These are phyloP conservation scores for Tuber calosporum DNA, from an alignment of 495 filamentous ascomycete species.

Conservation along the genomic window DNA sequence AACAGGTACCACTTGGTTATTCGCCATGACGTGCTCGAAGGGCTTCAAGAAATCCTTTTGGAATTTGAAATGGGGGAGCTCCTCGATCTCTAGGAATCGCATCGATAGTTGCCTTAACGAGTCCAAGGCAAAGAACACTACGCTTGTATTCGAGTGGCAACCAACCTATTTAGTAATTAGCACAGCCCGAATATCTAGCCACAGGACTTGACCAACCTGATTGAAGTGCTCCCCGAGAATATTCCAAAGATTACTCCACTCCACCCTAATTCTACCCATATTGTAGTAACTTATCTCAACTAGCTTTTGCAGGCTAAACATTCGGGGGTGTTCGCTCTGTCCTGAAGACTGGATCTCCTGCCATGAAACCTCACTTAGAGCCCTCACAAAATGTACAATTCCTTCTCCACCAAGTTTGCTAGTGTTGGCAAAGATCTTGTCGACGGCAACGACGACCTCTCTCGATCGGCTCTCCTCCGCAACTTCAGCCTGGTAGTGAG, in stretches of 20 bases:
- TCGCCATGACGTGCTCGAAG: constrained; percentile 93
- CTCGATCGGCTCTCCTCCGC: constrained; percentile 86
- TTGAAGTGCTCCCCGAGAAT: constrained; percentile 97
- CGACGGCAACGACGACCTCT: constrained; percentile 85
- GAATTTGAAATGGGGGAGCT: constrained; percentile 97
- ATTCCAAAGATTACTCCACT: constrained; percentile 96
- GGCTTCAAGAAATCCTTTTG: constrained; percentile 99
- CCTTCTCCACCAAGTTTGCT: constrained; percentile 88
- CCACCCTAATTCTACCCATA: constrained; percentile 95
- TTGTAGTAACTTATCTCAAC: constrained; percentile 99
- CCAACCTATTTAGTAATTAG: constrained; percentile 52
- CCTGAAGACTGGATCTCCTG: constrained; percentile 97
- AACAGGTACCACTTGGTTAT: constrained; percentile 78
- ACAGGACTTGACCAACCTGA: constrained; percentile 43
- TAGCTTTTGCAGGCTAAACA: constrained; percentile 93
- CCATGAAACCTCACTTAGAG: constrained; percentile 94
- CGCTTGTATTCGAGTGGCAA: constrained; percentile 86
- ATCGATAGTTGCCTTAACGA: constrained; percentile 91
- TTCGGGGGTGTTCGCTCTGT: constrained; percentile 86
- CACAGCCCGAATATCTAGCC: constrained; percentile 5
- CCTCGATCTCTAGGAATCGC: constrained; percentile 97
- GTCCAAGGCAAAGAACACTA: constrained; percentile 95
- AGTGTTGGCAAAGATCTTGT: constrained; percentile 92
- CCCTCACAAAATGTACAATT: constrained; percentile 94
- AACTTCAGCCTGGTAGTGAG: constrained; percentile 72